These are phyloP conservation scores for Purshia tridentata DNA, from an alignment of 306 rosid genomes.

Conservation along the genomic window DNA sequence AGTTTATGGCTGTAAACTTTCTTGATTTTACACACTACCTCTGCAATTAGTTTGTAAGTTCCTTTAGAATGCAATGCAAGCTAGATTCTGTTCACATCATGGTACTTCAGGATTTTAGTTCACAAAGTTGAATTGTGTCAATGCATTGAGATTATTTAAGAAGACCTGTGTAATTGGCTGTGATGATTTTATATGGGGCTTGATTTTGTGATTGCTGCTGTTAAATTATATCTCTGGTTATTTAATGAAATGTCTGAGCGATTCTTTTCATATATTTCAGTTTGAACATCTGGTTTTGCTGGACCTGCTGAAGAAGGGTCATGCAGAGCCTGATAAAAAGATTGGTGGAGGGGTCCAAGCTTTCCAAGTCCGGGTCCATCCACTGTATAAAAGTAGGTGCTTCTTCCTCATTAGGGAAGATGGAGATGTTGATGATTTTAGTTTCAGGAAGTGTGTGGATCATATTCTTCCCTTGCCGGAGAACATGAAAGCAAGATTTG, in stretches of 20 bases:
- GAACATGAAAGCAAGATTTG: conserved; percentile 51
- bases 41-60: no score
- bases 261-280: conserved; percentile 44
- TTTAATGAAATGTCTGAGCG: neutral
- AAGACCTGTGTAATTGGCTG: neutral
- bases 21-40: no score
- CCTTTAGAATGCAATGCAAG: no score
- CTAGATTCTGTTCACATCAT: no score
- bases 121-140: neutral
- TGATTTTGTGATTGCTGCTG: neutral
- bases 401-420: conserved; percentile 76
- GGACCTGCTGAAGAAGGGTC: conserved; percentile 76
- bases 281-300: conserved; percentile 64
- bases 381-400: conserved; percentile 74
- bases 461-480: conserved; percentile 78
- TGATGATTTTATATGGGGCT: neutral
- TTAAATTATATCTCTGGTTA: neutral
- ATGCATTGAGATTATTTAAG: neutral
- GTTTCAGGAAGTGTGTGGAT: conserved; percentile 90
- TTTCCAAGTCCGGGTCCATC: conserved; percentile 73
- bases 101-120: no score
- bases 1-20: no score
- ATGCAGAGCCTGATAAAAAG: conserved; percentile 55
- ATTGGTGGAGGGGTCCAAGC: conserved; percentile 51
- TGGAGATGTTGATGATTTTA: conserved; percentile 66